Conservation (phyloP, 352 stramenopile species). For the Phytophthora kernoviae region DNA sequence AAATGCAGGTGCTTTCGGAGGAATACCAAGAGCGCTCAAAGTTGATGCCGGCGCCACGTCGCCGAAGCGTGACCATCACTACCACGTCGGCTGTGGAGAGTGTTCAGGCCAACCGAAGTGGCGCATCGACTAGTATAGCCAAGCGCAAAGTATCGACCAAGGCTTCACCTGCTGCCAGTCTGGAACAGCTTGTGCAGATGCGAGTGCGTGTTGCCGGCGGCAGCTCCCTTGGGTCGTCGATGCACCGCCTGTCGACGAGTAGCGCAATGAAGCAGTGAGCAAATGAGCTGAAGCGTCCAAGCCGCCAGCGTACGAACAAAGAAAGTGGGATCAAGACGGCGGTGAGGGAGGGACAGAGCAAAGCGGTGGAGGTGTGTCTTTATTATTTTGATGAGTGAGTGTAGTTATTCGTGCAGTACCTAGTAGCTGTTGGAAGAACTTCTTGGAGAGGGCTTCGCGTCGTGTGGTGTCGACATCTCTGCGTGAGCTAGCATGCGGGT, state of each 20-base stretch:
- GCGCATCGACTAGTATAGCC: slow-evolving; percentile 18
- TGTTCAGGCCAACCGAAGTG: slow-evolving; percentile 25
- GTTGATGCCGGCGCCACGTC: slow-evolving; percentile 64
- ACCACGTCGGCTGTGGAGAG: slow-evolving; percentile 49
- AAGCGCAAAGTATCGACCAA: slow-evolving; percentile 32
- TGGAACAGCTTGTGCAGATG: slow-evolving; percentile 88
- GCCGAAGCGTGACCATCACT: slow-evolving; percentile 83
- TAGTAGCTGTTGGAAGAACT: slow-evolving; percentile 49
- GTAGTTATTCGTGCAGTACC: slow-evolving; percentile 39
- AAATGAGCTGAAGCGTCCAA: slow-evolving; percentile 19
- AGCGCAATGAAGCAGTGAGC: slow-evolving; percentile 32
- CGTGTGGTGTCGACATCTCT: slow-evolving; percentile 15
- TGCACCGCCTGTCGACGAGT: slow-evolving; percentile 61
- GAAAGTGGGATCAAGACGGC: slow-evolving; percentile 26
- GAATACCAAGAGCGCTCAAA: slow-evolving; percentile 89
- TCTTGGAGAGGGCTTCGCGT: slow-evolving; percentile 31
- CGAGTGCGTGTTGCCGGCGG: slow-evolving; percentile 77
- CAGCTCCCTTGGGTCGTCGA: slow-evolving; percentile 36
- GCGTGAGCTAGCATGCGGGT: slow-evolving; percentile 14
- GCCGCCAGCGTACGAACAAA: slow-evolving; percentile 13
- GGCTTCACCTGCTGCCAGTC: slow-evolving; percentile 66
- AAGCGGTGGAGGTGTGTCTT: slow-evolving; percentile 24
- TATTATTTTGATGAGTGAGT: slow-evolving; percentile 36
- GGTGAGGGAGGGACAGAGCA: slow-evolving; percentile 7
- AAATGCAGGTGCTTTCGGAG: slow-evolving; percentile 89